phyloP scores from a whole-genome alignment of 228 moss, liverwort and hornwort genomes.

The Sphagnum fallax region DNA sequence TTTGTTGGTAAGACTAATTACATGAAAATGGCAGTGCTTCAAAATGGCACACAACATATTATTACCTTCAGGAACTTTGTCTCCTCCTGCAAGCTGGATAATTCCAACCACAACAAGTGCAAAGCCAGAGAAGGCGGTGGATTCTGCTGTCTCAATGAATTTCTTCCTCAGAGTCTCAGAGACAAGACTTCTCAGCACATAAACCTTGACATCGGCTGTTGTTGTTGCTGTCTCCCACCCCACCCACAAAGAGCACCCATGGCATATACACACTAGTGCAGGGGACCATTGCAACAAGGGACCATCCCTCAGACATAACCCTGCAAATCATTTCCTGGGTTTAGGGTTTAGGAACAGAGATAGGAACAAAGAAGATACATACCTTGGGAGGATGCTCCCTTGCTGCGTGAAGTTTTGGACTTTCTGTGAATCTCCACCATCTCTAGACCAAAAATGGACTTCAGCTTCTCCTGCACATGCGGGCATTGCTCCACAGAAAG shows the following conservation, averaged over 20 bases:
- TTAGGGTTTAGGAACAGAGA: too few relatives aligned
- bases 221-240: slow-evolving; percentile 31
- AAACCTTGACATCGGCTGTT: slow-evolving; percentile 55
- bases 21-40: too few relatives aligned
- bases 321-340: too few relatives aligned
- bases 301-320: too few relatives aligned
- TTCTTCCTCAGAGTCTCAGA: slow-evolving; percentile 51
- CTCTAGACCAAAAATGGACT: slow-evolving; percentile 60
- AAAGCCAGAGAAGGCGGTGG: slow-evolving; percentile 50
- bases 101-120: slow-evolving; percentile 68
- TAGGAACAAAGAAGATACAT: background rate
- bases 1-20: too few relatives aligned
- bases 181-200: slow-evolving; percentile 66
- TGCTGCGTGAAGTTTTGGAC: slow-evolving; percentile 23
- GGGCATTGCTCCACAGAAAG: too few relatives aligned
- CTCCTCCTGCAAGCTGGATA: slow-evolving; percentile 82
- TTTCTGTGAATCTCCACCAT: slow-evolving; percentile 61
- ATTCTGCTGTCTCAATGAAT: slow-evolving; percentile 51
- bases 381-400: slow-evolving; percentile 40
- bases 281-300: background rate
- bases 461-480: slow-evolving; percentile 33
- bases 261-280: background rate
- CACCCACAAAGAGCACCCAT: slow-evolving; percentile 8
- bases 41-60: too few relatives aligned
- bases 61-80: slow-evolving; percentile 84